Percentiles rank a stretch among this genome's conserved stretches.
phyloP scores from a whole-genome alignment of 1,139 yeast genomes.

The Lodderomyces beijingensis region DNA sequence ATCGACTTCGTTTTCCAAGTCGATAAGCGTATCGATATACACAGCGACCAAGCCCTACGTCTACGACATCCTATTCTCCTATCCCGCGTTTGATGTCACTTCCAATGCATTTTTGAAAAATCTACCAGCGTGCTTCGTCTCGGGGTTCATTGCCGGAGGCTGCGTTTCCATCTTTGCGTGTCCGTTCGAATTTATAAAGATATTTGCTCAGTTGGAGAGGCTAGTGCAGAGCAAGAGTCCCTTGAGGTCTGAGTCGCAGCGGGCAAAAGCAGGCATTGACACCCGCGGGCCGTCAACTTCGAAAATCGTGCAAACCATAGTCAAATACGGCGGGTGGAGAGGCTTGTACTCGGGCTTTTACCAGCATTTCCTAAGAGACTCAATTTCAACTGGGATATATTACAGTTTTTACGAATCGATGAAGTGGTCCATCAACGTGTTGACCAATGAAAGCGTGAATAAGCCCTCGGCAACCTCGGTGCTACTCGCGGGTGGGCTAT shows the following conservation, averaged over 20 bases:
- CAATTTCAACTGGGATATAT: slow-evolving; percentile 68
- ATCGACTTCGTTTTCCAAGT: slow-evolving; percentile 61
- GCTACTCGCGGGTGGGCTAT: slow-evolving; percentile 67
- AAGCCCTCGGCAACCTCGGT: slow-evolving; percentile 33
- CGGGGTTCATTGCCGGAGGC: slow-evolving; percentile 69
- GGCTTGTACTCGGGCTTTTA: slow-evolving; percentile 73
- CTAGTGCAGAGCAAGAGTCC: slow-evolving; percentile 30
- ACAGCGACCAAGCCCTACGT: slow-evolving; percentile 52
- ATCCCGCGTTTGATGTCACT: background rate
- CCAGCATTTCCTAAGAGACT: slow-evolving; percentile 65
- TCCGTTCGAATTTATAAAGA: slow-evolving; percentile 82
- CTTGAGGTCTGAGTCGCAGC: slow-evolving; percentile 10
- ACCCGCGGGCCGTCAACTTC: slow-evolving; percentile 16
- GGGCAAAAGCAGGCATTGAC: slow-evolving; percentile 12
- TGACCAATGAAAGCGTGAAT: slow-evolving; percentile 28
- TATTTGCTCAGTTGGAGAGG: slow-evolving; percentile 68
- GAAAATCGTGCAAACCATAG: slow-evolving; percentile 47
- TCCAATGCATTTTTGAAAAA: slow-evolving; percentile 44
- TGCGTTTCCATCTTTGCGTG: slow-evolving; percentile 66
- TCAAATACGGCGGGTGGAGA: slow-evolving; percentile 50
- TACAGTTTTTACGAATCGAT: slow-evolving; percentile 72
- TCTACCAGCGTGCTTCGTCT: slow-evolving; percentile 59
- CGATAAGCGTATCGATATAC: slow-evolving; percentile 65
- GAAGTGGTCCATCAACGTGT: slow-evolving; percentile 42
- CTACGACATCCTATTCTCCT: slow-evolving; percentile 25